Conservation (phyloP, 1,284 basidiomycete genomes). For the Puccinia horiana region DNA sequence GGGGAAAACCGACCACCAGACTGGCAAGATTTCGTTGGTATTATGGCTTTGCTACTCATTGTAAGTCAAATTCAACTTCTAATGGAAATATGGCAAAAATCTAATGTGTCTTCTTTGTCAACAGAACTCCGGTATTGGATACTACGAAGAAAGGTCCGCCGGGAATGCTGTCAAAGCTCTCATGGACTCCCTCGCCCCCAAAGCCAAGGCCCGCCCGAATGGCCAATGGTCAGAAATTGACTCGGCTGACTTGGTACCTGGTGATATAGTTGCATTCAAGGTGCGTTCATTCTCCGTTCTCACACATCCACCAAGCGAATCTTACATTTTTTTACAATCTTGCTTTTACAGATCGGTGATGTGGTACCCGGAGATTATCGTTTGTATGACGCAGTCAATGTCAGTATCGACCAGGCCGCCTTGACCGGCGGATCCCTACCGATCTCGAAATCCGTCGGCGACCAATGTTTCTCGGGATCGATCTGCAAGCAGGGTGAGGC, state of each 20-base stretch:
- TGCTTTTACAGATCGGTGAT: constrained; percentile 71
- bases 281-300: constrained; percentile 60
- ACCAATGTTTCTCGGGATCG: constrained; percentile 94
- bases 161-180: constrained; percentile 98
- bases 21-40: constrained; percentile 97
- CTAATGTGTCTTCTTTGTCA: no score
- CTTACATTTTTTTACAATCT: no score
- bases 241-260: constrained; percentile 75
- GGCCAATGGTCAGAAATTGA: constrained; percentile 85
- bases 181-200: constrained; percentile 98
- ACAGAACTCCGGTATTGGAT: constrained; percentile 88
- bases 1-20: constrained; percentile 82
- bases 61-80: no score
- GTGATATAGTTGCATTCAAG: constrained; percentile 93
- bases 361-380: constrained; percentile 94
- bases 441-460: constrained; percentile 81
- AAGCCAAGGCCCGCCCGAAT: constrained; percentile 84
- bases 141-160: constrained; percentile 94
- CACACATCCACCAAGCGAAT: not conserved
- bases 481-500: constrained; percentile 97
- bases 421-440: constrained; percentile 94
- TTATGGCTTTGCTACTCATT: constrained; percentile 84
- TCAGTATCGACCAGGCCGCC: constrained; percentile 91
- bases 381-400: constrained; percentile 89
- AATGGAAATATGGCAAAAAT: no score